Base-by-base conservation (phyloP, 2,329 filamentous ascomycete genomes). In the Claviceps cyperi region DNA sequence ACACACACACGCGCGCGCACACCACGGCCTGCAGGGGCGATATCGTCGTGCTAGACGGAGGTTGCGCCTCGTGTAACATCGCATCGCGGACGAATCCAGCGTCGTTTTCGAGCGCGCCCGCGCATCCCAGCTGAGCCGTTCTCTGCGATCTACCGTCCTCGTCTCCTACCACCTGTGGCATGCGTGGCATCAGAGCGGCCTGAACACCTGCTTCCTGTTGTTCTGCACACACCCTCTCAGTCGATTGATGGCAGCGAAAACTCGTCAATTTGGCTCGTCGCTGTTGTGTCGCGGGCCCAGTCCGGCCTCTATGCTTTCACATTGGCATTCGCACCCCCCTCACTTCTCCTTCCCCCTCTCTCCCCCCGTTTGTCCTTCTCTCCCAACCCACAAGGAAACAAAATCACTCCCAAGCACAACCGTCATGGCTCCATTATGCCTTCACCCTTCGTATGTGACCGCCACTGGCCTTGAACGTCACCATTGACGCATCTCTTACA, bases 401-500 rank as follows among this genome's bases (percentile, higher is more conserved):
- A 43, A 50, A 32, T 32, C 43, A 50, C 53, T 45, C 53, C 55
- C 50, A 54, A 53, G 41, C 48, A 43, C 37, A 44, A 39, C 45
- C 41, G 48, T 52, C 51, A 48, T 50, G 48, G 48, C 49, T 54
- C 58, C 46, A 19, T 52, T 46, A n/a, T 45, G 43, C 41, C 46
- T 38, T 28, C 37, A 28, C 44, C 37, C 39, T 43, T 43, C 45
- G 38, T 64, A 59, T 57, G 58, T 59, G 55, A 55, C 56, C 54
- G 57, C 55, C 56, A 59, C 55, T 55, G 56, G 55, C 54, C 53
- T 57, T 55, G 57, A 57, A 56, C 60, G 56, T 64, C 67, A 69
- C 65, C 68, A 69, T 71, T 75, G 69, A 75, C 72, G 71, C 72
- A 75, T 64, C 64, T 66, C 70, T 46, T 74, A 74, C 28, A 32